Percentiles rank a stretch among this genome's conserved stretches.
Conservation (phyloP, 2,329 filamentous ascomycete species). For the Fusarium armeniacum region DNA sequence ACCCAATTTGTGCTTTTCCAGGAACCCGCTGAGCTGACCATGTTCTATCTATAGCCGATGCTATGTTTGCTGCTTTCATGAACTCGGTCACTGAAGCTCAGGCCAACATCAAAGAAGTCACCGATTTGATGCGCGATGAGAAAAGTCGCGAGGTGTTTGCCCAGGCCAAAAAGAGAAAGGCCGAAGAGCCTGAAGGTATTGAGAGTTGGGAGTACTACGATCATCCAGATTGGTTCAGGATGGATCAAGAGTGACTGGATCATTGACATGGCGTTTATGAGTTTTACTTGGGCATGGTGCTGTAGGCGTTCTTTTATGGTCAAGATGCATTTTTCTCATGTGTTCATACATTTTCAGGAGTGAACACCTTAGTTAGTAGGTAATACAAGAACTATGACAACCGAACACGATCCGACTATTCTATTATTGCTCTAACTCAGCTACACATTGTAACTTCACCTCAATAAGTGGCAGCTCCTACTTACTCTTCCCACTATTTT, state of each 20-base stretch:
- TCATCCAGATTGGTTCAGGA: slow-evolving; percentile 69
- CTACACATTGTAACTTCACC: neutral
- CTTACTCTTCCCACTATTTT: slow-evolving; percentile 4
- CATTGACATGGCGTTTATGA: slow-evolving; percentile 14
- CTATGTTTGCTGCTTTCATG: slow-evolving; percentile 62
- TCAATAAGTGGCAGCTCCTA: neutral
- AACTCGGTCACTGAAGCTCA: slow-evolving; percentile 63
- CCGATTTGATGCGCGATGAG: slow-evolving; percentile 61
- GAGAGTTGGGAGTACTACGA: slow-evolving; percentile 71
- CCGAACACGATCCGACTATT: neutral
- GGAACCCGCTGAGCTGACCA: slow-evolving; percentile 27
- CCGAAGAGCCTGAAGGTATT: slow-evolving; percentile 69
- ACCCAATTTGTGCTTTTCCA: slow-evolving; percentile 37
- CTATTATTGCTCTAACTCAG: neutral
- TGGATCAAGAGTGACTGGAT: slow-evolving; percentile 48
- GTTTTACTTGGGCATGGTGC: slow-evolving; percentile 14
- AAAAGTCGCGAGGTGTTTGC: slow-evolving; percentile 65
- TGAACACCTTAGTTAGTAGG: neutral
- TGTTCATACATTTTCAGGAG: neutral
- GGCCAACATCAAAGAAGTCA: slow-evolving; percentile 67
- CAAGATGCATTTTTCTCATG: neutral
- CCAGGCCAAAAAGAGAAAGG: slow-evolving; percentile 66
- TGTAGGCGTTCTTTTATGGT: slow-evolving; percentile 23
- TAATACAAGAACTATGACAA: neutral
- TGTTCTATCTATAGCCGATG: slow-evolving; percentile 60